These are phyloP conservation scores for Diaporthe sp. DNA, from an alignment of 2,329 filamentous ascomycete species.

Conservation along the genomic window DNA sequence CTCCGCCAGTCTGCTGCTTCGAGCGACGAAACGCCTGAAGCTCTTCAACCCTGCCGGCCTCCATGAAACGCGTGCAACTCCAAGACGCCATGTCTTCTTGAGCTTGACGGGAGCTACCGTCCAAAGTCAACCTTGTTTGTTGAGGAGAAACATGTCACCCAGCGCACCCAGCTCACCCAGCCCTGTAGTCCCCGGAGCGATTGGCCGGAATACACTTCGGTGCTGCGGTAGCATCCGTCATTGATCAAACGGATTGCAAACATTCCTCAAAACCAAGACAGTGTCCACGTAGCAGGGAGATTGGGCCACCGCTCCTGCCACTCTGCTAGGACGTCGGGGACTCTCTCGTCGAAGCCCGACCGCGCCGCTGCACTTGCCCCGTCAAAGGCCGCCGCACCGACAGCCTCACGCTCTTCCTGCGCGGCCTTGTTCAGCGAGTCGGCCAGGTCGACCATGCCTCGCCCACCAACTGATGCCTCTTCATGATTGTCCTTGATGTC, in stretches of 20 bases:
- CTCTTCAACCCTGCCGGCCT: background rate
- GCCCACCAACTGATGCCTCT: slow-evolving; percentile 90
- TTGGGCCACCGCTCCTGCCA: slow-evolving; percentile 98
- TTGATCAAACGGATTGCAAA: slow-evolving; percentile 29
- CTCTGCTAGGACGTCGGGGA: slow-evolving; percentile 89
- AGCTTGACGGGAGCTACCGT: slow-evolving; percentile 21
- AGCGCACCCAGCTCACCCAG: no score
- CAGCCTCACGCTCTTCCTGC: slow-evolving; percentile 77
- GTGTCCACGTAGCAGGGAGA: slow-evolving; percentile 90
- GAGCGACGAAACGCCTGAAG: background rate
- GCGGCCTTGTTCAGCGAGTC: slow-evolving; percentile 86
- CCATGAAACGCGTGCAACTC: slow-evolving; percentile 18
- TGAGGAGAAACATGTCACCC: slow-evolving; percentile 9
- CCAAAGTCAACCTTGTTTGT: slow-evolving; percentile 3
- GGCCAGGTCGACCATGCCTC: slow-evolving; percentile 92
- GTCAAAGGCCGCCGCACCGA: slow-evolving; percentile 77
- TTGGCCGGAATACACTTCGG: background rate
- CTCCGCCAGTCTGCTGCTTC: background rate
- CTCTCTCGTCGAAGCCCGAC: slow-evolving; percentile 88
- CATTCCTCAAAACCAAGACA: slow-evolving; percentile 84
- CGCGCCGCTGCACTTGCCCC: slow-evolving; percentile 75
- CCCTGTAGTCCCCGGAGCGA: background rate
- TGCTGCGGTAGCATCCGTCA: slow-evolving; percentile 18
- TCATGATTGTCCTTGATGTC: slow-evolving; percentile 99
- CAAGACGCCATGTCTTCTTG: background rate